Evolutionary conservation across 2,329 filamentous ascomycete genomes (phyloP).

Genomic region (Volutella citrinella): DNA sequence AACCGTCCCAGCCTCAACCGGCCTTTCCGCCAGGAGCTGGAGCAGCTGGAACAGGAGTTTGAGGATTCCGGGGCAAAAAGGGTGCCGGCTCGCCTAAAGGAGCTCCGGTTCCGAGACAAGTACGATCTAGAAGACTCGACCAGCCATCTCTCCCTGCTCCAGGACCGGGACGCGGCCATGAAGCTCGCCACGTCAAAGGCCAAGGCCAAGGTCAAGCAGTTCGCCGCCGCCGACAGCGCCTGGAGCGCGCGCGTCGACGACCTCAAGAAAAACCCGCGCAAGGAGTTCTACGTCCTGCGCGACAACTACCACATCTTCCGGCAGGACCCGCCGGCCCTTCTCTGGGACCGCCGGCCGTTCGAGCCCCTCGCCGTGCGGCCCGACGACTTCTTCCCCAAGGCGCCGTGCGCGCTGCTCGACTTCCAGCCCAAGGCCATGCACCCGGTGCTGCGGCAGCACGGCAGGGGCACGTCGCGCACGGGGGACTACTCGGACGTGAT

Average conservation of each 20-base stretch:
- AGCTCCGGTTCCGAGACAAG: slow-evolving; percentile 27
- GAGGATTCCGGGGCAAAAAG: slow-evolving; percentile 4
- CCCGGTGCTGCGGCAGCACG: slow-evolving; percentile 45
- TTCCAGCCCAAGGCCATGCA: slow-evolving; percentile 58
- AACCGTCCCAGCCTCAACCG: slow-evolving; percentile 32
- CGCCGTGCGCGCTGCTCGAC: slow-evolving; percentile 59
- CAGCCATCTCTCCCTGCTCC: slow-evolving; percentile 31
- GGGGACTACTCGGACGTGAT: slow-evolving; percentile 53
- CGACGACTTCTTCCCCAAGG: slow-evolving; percentile 66
- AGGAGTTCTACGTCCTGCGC: slow-evolving; percentile 37
- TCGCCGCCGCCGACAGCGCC: slow-evolving; percentile 26
- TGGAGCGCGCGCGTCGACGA: slow-evolving; percentile 35
- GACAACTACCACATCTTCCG: slow-evolving; percentile 55
- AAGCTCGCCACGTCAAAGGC: slow-evolving; percentile 16
- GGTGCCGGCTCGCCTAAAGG: slow-evolving; percentile 19
- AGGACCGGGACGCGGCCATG: slow-evolving; percentile 27
- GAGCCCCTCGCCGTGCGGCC: slow-evolving; percentile 62
- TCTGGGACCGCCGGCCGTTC: slow-evolving; percentile 67
- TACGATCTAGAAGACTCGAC: slow-evolving; percentile 16
- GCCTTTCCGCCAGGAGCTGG: slow-evolving; percentile 40
- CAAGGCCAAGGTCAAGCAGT: slow-evolving; percentile 12
- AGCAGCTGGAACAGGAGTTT: slow-evolving; percentile 33
- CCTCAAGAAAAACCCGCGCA: slow-evolving; percentile 30
- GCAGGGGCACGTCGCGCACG: slow-evolving; percentile 35
- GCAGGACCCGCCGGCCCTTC: slow-evolving; percentile 49